A percentile compares a stretch with the other conserved stretches of the same genome.
These are phyloP conservation scores for Pezicula rhizophila DNA, from an alignment of 2,329 filamentous ascomycete genomes.

Conservation along the genomic window DNA sequence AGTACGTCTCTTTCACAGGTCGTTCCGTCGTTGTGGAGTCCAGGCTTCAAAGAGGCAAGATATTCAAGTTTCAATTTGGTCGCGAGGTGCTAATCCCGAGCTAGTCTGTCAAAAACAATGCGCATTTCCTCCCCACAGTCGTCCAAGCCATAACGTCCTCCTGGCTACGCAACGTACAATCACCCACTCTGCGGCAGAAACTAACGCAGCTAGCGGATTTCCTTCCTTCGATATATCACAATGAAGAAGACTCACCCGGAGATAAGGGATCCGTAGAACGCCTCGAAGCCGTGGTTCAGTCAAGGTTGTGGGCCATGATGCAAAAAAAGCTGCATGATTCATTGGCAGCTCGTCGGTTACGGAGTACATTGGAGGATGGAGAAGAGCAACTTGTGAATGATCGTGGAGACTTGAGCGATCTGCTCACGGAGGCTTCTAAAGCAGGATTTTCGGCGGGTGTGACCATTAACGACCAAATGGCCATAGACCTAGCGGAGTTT, in stretches of 20 bases:
- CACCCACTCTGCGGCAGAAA: constrained; percentile 15
- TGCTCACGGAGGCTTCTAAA: neutral
- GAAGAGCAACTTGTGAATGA: neutral
- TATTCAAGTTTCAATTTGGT: neutral
- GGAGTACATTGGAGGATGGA: neutral
- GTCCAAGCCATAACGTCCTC: constrained; percentile 9
- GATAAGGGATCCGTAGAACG: neutral
- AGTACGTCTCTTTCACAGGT: constrained; percentile 11
- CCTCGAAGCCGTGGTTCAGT: constrained; percentile 1
- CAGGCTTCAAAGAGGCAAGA: constrained; percentile 21
- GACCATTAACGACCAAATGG: too few species aligned
- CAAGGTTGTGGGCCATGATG: constrained; percentile 6
- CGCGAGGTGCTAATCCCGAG: neutral
- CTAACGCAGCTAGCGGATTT: constrained; percentile 6
- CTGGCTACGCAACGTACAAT: constrained; percentile 14
- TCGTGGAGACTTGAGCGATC: neutral
- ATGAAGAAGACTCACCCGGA: neutral
- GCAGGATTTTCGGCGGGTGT: too few species aligned
- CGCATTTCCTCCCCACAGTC: constrained; percentile 13
- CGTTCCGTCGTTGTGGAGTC: constrained; percentile 20
- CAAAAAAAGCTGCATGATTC: constrained; percentile 4
- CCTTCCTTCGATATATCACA: neutral
- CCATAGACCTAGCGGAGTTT: neutral
- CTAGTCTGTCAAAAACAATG: constrained; percentile 15
- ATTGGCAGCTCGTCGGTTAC: constrained; percentile 3